Conservation (phyloP, 306 rosid species). For the Rosa multiflora region DNA sequence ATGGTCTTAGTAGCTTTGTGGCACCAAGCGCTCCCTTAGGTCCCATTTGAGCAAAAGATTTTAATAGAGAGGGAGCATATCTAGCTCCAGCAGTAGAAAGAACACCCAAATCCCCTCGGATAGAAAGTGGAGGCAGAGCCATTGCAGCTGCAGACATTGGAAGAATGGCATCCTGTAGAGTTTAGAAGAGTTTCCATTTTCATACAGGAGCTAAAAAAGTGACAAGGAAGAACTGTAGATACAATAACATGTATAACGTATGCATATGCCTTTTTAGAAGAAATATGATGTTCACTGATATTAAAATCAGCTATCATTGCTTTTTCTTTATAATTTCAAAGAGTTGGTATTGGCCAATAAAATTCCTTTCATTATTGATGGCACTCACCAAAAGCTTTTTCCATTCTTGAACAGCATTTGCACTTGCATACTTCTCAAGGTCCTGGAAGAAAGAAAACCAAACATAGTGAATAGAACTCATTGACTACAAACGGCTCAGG, state of each 20-base stretch:
- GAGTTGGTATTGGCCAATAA: background rate
- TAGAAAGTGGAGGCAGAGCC: conserved; percentile 92
- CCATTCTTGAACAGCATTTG: conserved; percentile 82
- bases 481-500: background rate
- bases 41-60: conserved; percentile 80
- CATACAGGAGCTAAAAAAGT: conserved; percentile 17
- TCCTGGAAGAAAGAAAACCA: conserved; percentile 45
- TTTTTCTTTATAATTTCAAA: background rate
- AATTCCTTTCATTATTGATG: background rate
- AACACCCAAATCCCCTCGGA: conserved; percentile 86
- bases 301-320: background rate
- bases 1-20: conserved; percentile 79
- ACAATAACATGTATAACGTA: background rate
- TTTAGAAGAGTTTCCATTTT: conserved; percentile 36
- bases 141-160: conserved; percentile 87
- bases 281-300: background rate
- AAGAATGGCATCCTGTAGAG: conserved; percentile 76
- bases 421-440: conserved; percentile 78
- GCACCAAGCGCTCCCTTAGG: conserved; percentile 84
- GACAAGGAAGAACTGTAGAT: conserved; percentile 1
- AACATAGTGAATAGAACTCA: background rate
- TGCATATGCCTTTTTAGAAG: background rate
- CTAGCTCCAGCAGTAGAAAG: conserved; percentile 88
- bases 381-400: conserved; percentile 69
- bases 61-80: conserved; percentile 81